Base-by-base conservation (phyloP, 352 stramenopile species). In the Globisporangium rhizosaccharum region DNA sequence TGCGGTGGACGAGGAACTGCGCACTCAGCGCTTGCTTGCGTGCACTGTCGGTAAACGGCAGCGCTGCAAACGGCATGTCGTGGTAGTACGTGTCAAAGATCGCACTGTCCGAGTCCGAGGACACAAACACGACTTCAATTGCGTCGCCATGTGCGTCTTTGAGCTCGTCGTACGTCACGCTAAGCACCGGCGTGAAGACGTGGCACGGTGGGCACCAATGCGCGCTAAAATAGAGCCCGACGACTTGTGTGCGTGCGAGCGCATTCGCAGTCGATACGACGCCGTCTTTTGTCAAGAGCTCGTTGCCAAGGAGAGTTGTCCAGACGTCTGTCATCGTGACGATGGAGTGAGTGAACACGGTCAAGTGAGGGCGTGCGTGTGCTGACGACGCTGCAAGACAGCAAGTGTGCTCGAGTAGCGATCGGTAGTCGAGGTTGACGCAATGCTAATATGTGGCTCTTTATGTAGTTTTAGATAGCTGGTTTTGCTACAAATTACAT, bases 201-300 rank as follows among this genome's bases (percentile, higher is more conserved):
- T 75, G 73, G 69, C 88, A 96, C 4, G 87, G 86, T 20, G 61
- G 65, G 59, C 84, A 94, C 85, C 87, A 96, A 66, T 92, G 73
- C 6, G 85, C 85, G 15, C 72, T 88, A 79, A 96, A 96, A 64
- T 96, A 96, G 20, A 96, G 57, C 15, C 70, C 72, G 6, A 89
- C 49, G 7, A 81, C 64, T 59, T 87, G 83, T 25, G 74, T 66
- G 18, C 42, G 47, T 9, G 41, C 53, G 14, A 72, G 48, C 36
- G 49, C 48, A 10, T 50, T 45, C 15, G 36, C 17, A 5, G 63
- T 74, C 2, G 63, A 37, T 36, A 57, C 20, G 2, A 62, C 2
- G 25, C 67, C 63, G 11, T 56, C 51, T 36, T 64, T 71, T 3
- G 54, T 66, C 1, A 56, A 33, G 15, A 74, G 49, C 44, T 71